A percentile compares a stretch with the other conserved stretches of the same genome.
These are phyloP conservation scores for Dioscorea zingiberensis DNA, from an alignment of 106 monocot genomes.

Conservation along the genomic window DNA sequence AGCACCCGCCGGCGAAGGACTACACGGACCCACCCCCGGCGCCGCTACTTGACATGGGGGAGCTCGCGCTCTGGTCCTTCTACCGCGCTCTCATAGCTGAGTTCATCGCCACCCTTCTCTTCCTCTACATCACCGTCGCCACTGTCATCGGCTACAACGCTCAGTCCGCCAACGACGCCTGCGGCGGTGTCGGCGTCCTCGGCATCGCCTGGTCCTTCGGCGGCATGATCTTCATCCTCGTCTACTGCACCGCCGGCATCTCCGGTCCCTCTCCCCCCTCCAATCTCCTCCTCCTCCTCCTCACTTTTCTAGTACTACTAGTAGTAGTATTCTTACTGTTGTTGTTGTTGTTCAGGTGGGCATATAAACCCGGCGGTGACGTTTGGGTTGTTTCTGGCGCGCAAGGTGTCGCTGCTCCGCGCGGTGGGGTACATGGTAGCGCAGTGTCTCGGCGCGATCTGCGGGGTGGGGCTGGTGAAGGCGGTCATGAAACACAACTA, in stretches of 20 bases:
- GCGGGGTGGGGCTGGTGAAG: conserved; percentile 55
- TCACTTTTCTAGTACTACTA: neutral
- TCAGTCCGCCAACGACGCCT: conserved; percentile 27
- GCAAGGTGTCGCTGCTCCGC: conserved; percentile 5
- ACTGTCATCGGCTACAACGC: conserved; percentile 36
- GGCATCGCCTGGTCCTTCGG: conserved; percentile 95
- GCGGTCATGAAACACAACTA: conserved; percentile 60
- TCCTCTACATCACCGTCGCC: conserved; percentile 41
- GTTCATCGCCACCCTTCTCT: conserved; percentile 43
- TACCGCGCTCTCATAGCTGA: conserved; percentile 40
- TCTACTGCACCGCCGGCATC: conserved; percentile 98
- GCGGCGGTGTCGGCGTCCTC: conserved; percentile 73
- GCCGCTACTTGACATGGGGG: conserved; percentile 24
- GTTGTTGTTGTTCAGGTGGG: conserved; percentile 12
- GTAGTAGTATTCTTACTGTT: too few relatives aligned
- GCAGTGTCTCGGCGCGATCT: conserved; percentile 17
- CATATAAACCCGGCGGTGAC: conserved; percentile 20
- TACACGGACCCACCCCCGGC: conserved; percentile 41
- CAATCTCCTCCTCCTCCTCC: neutral
- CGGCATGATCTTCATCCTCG: conserved; percentile 93
- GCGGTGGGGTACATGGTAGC: conserved; percentile 10
- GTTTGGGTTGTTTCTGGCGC: conserved; percentile 11
- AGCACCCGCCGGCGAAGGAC: conserved; percentile 28
- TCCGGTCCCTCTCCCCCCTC: conserved; percentile 32
- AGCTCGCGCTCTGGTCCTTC: conserved; percentile 39